These are phyloP conservation scores for Monilinia polystroma DNA, from an alignment of 2,329 filamentous ascomycete species.

Conservation along the genomic window DNA sequence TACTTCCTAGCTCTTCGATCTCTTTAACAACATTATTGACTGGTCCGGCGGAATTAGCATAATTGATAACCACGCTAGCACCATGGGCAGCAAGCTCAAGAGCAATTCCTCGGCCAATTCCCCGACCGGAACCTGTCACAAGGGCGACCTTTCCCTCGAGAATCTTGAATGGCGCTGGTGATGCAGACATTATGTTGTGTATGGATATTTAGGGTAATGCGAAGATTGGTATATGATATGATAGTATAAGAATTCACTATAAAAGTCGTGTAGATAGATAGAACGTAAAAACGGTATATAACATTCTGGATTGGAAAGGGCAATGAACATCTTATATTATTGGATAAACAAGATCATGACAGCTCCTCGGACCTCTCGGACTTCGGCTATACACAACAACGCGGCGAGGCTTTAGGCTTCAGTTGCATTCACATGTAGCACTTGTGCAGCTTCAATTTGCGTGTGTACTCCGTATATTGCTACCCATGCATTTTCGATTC, in stretches of 20 bases:
- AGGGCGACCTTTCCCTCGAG: conserved; percentile 68
- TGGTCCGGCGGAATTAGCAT: conserved; percentile 53
- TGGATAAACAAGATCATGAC: conserved; percentile 11
- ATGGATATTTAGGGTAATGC: not conserved
- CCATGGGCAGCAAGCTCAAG: conserved; percentile 44
- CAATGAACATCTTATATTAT: conserved; percentile 17
- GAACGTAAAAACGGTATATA: not conserved
- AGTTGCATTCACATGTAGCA: not conserved
- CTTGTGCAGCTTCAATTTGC: conserved; percentile 8
- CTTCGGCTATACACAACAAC: conserved; percentile 21
- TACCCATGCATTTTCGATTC: conserved; percentile 2
- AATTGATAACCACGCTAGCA: conserved; percentile 56
- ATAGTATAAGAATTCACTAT: not conserved
- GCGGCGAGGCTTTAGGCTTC: conserved; percentile 20
- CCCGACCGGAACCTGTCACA: conserved; percentile 78
- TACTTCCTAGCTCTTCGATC: conserved; percentile 51
- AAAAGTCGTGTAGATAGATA: not conserved
- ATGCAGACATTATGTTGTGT: conserved; percentile 11
- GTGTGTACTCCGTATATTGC: not conserved
- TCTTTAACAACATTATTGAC: conserved; percentile 58
- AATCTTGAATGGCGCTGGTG: conserved; percentile 20
- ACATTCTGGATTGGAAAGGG: not conserved
- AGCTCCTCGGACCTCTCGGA: conserved; percentile 20
- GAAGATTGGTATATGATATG: conserved; percentile 10
- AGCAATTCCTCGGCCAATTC: conserved; percentile 60